These are phyloP conservation scores for Haplographium delicatum DNA, from an alignment of 495 filamentous ascomycete genomes.

Conservation along the genomic window DNA sequence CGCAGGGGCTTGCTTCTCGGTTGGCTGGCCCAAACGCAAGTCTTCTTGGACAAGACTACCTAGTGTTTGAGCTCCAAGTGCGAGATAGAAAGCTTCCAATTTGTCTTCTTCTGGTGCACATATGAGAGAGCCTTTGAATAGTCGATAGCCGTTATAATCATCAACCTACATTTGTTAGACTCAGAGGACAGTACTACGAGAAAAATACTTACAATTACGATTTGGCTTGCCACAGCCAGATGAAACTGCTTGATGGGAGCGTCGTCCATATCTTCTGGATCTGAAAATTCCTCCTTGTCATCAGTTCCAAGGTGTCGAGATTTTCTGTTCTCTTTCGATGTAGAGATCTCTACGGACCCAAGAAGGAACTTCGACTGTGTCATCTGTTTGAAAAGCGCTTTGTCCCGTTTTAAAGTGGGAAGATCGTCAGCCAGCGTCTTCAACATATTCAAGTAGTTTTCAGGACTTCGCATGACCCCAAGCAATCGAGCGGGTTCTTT, in stretches of 20 bases:
- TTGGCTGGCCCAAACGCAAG: conserved; percentile 44
- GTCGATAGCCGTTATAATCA: conserved; percentile 74
- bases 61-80: conserved; percentile 54
- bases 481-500: conserved; percentile 74
- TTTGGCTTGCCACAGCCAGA: conserved; percentile 60
- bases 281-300: conserved; percentile 38
- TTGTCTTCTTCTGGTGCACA: conserved; percentile 83
- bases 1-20: conserved; percentile 41
- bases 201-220: conserved; percentile 51
- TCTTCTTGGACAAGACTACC: conserved; percentile 57
- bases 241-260: conserved; percentile 70
- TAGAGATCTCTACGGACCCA: conserved; percentile 67
- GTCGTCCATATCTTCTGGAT: conserved; percentile 62
- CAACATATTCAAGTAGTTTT: conserved; percentile 80
- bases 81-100: conserved; percentile 77
- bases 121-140: conserved; percentile 76
- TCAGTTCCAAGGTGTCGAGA: conserved; percentile 20
- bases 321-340: conserved; percentile 32
- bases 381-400: conserved; percentile 69
- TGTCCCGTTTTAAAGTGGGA: conserved; percentile 66
- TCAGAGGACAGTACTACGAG: neutral
- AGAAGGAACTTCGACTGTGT: conserved; percentile 70
- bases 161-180: conserved; percentile 43
- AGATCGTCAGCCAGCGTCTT: conserved; percentile 69
- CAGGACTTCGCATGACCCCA: conserved; percentile 67